Percentiles rank a stretch among this genome's conserved stretches.
phyloP scores from a whole-genome alignment of 2,329 filamentous ascomycete genomes.

The Paramyrothecium sp. region DNA sequence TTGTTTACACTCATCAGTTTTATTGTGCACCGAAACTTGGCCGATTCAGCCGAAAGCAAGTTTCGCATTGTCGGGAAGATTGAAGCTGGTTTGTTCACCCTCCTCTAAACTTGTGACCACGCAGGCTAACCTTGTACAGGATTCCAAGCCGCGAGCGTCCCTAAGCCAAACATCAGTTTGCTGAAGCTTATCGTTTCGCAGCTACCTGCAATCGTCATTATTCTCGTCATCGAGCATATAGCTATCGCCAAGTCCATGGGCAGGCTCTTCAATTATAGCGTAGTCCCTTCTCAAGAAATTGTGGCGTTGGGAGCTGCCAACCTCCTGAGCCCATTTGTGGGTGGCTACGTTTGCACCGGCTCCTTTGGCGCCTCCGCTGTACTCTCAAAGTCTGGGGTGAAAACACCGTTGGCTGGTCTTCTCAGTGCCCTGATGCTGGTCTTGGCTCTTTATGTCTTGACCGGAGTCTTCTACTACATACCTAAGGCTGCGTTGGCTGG shows the following conservation, averaged over 20 bases:
- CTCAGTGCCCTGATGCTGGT: conserved; percentile 76
- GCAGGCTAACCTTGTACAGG: conserved; percentile 34
- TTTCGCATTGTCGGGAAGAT: conserved; percentile 67
- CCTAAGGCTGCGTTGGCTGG: conserved; percentile 68
- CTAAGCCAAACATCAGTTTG: conserved; percentile 52
- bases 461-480: conserved; percentile 79
- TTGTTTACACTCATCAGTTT: conserved; percentile 75
- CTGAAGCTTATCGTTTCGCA: conserved; percentile 58
- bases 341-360: conserved; percentile 45
- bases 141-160: conserved; percentile 63
- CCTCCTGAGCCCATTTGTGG: conserved; percentile 72
- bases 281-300: conserved; percentile 76
- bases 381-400: conserved; percentile 79
- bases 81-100: conserved; percentile 49
- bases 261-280: conserved; percentile 74
- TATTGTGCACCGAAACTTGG: conserved; percentile 57
- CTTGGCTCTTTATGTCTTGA: conserved; percentile 74
- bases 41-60: conserved; percentile 37
- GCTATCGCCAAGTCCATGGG: conserved; percentile 83
- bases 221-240: conserved; percentile 79
- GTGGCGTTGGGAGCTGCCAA: conserved; percentile 77
- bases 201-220: conserved; percentile 71
- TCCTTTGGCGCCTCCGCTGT: conserved; percentile 71
- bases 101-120: background rate
- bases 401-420: conserved; percentile 74